phyloP scores from a whole-genome alignment of 768 basidiomycete genomes.

The Termitomyces sp. region DNA sequence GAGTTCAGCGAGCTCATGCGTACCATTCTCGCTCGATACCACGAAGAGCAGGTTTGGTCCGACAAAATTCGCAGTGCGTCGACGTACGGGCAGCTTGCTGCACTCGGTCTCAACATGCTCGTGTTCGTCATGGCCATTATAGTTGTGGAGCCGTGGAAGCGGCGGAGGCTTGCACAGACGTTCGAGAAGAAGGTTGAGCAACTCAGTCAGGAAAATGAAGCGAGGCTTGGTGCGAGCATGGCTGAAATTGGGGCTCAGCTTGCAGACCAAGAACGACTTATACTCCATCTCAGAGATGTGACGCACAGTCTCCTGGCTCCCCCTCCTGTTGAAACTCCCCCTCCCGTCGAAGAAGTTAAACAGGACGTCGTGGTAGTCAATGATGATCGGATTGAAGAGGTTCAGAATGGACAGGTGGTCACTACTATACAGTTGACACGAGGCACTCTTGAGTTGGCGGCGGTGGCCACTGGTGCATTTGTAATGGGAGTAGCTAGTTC shows the following conservation, averaged over 20 bases:
- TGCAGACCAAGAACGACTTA: constrained; percentile 37
- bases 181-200: constrained; percentile 84
- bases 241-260: constrained; percentile 47
- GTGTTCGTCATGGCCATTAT: constrained; percentile 90
- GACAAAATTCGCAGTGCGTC: constrained; percentile 97
- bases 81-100: constrained; percentile 89
- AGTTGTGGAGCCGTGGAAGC: constrained; percentile 96
- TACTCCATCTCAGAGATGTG: constrained; percentile 16
- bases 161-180: constrained; percentile 79
- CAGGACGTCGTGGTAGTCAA: constrained; percentile 4
- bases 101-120: constrained; percentile 81
- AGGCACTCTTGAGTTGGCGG: constrained; percentile 21
- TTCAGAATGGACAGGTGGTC: constrained; percentile 8
- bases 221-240: constrained; percentile 48
- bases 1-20: constrained; percentile 89
- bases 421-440: constrained; percentile 11
- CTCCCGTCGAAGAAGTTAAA: constrained; percentile 3
- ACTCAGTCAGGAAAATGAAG: constrained; percentile 54
- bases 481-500: constrained; percentile 32
- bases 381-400: constrained; percentile 9
- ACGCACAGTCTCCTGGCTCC: constrained; percentile 8
- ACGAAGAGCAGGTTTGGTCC: constrained; percentile 99
- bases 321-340: not conserved
- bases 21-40: constrained; percentile 86
- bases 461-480: constrained; percentile 36